These are phyloP conservation scores for Solanum tacnaense DNA, from an alignment of 257 asterid genomes.

Conservation along the genomic window DNA sequence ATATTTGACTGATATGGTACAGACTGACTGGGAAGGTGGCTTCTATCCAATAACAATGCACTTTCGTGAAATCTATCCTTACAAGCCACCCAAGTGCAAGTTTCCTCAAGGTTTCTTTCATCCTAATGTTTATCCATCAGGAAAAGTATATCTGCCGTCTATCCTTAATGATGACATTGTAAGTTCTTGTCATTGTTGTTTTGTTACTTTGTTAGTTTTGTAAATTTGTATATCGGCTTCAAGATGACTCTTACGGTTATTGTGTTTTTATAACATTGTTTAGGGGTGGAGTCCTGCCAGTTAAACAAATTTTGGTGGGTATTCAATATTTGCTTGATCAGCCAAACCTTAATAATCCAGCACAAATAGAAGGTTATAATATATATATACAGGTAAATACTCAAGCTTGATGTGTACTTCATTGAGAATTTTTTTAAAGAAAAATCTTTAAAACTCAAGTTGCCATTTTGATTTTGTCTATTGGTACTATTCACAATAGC, in stretches of 20 bases:
- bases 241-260: background rate
- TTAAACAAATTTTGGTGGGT: background rate
- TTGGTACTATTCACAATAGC: background rate
- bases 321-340: background rate
- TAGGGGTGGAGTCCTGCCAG: conserved; percentile 1
- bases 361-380: background rate
- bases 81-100: conserved; percentile 87
- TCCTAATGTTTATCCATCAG: conserved; percentile 81
- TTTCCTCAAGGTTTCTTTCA: conserved; percentile 79
- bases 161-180: conserved; percentile 78
- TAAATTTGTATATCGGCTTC: background rate
- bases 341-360: background rate
- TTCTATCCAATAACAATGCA: conserved; percentile 63
- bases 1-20: background rate
- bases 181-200: conserved; percentile 20
- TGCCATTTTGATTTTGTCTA: background rate
- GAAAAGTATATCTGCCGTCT: conserved; percentile 64
- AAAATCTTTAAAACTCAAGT: too few species aligned
- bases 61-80: conserved; percentile 73
- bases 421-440: background rate
- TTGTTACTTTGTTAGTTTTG: background rate
- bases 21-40: conserved; percentile 94
- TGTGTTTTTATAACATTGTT: background rate
- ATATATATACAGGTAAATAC: background rate
- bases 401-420: background rate